Evolutionary conservation across 371 early-diverging fungal species (phyloP), one percentile per base, ranked within the genome.

Genomic region (Enterocytospora artemiae): DNA sequence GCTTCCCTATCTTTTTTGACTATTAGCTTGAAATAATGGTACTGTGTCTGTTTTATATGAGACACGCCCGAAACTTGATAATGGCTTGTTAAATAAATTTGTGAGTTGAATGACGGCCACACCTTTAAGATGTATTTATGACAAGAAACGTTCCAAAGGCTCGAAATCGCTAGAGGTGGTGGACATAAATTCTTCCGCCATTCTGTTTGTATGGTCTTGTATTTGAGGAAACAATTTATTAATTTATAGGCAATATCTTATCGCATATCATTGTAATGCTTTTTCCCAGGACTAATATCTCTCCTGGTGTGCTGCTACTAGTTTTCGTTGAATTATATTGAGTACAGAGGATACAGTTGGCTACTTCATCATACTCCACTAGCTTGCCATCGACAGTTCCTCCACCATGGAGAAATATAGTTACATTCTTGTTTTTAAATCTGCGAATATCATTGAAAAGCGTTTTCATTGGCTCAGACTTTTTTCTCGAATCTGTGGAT

Each of bases 301-400:
- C n/a, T n/a, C n/a, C n/a, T n/a, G n/a, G n/a, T 7, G 30, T 43
- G 7, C 9, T 5, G 7, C 5, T 5, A 4, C 9, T 22, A 12
- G 14, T 59, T 20, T 59, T 32, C 12, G 28, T 25, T 9, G n/a
- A 20, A 25, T 46, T 46, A 7, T 46, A 12, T n/a, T n/a, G n/a
- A n/a, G n/a, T n/a, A n/a, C n/a, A n/a, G 5, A 59, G 3, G 2
- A 49, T 39, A 36, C 49, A 59, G 27, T 59, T 59, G 12, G 60
- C 60, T n/a, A 49, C 30, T 34, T 59, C 60, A 37, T 59, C 60
- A 32, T 33, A 59, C 9, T 39, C 7, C 7, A 37, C 5, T 4
- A 59, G 48, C 32, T 30, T 46, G 27, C 60, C 60, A 20, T 22
- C 7, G 3, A 59, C 16, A n/a, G 30, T 24, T 24, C 18, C 32